These are phyloP conservation scores for Cyclotella distinguenda DNA, from an alignment of 108 stramenopile genomes.

Conservation along the genomic window DNA sequence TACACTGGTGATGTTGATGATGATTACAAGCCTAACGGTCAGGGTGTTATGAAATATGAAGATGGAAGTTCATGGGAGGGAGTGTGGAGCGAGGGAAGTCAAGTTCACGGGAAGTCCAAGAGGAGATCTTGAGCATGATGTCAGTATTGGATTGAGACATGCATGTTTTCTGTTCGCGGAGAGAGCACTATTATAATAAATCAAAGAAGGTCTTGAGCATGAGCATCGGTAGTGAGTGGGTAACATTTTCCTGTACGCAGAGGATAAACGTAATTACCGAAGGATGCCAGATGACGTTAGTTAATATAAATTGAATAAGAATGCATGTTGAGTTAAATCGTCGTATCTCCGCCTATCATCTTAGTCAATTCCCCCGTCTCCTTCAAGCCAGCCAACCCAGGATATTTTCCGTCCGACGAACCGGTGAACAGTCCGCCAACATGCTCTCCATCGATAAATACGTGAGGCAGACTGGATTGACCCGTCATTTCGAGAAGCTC, in stretches of 20 bases:
- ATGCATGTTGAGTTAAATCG: too few species aligned
- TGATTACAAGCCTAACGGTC: conserved; percentile 30
- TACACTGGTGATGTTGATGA: conserved; percentile 42
- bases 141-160: too few species aligned
- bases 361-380: conserved; percentile 22
- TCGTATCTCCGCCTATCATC: conserved; percentile 1
- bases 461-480: conserved; percentile 70
- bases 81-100: conserved; percentile 38
- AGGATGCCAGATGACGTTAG: too few species aligned
- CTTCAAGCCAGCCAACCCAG: conserved; percentile 33
- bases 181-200: too few species aligned
- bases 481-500: conserved; percentile 68
- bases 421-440: conserved; percentile 45
- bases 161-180: too few species aligned
- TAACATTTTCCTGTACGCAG: neutral
- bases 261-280: too few species aligned
- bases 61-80: conserved; percentile 33
- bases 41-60: conserved; percentile 40
- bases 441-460: conserved; percentile 58
- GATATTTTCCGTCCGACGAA: conserved; percentile 30
- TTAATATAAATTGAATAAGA: too few species aligned
- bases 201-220: too few species aligned
- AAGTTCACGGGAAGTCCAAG: conserved; percentile 36
- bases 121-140: neutral
- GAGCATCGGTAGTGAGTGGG: too few species aligned